Percentiles rank a stretch among this genome's conserved stretches.
Conservation (phyloP, 2,329 filamentous ascomycete genomes). For the Colletotrichum sidae region DNA sequence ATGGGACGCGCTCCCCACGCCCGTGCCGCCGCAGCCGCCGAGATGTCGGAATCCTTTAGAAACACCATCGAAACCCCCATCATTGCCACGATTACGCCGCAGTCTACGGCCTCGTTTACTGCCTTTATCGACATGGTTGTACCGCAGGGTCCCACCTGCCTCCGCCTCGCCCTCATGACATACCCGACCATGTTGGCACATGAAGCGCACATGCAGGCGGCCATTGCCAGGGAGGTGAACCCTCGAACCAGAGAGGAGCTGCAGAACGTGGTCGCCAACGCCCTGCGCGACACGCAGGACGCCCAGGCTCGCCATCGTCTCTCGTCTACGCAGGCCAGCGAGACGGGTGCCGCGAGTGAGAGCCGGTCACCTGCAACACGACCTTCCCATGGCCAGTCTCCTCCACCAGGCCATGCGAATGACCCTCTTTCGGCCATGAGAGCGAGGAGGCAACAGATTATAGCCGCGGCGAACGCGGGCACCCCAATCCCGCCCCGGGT, state of each 20-base stretch:
- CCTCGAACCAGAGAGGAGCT: constrained; percentile 61
- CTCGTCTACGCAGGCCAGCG: constrained; percentile 40
- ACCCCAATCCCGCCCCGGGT: constrained; percentile 10
- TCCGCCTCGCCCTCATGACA: constrained; percentile 58
- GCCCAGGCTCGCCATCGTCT: constrained; percentile 50
- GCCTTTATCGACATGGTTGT: constrained; percentile 66
- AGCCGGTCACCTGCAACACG: too few relatives aligned
- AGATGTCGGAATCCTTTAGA: constrained; percentile 41
- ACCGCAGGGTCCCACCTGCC: constrained; percentile 59
- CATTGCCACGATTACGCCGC: constrained; percentile 45
- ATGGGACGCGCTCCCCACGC: not conserved
- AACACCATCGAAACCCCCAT: constrained; percentile 44
- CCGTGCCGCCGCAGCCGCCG: constrained; percentile 30
- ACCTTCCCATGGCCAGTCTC: too few relatives aligned
- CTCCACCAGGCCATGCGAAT: not conserved
- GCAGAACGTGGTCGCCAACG: constrained; percentile 60
- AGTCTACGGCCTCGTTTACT: constrained; percentile 56
- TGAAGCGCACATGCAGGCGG: constrained; percentile 60
- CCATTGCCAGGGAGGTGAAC: constrained; percentile 64
- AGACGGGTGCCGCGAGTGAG: constrained; percentile 8
- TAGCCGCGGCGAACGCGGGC: too few relatives aligned
- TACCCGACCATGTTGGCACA: constrained; percentile 63
- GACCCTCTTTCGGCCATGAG: not conserved
- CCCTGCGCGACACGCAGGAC: constrained; percentile 58
- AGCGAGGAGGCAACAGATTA: too few relatives aligned